Percentiles rank a stretch among this genome's conserved stretches.
Evolutionary conservation across 2,329 filamentous ascomycete genomes (phyloP).

Genomic region (Cytospora schulzeri): DNA sequence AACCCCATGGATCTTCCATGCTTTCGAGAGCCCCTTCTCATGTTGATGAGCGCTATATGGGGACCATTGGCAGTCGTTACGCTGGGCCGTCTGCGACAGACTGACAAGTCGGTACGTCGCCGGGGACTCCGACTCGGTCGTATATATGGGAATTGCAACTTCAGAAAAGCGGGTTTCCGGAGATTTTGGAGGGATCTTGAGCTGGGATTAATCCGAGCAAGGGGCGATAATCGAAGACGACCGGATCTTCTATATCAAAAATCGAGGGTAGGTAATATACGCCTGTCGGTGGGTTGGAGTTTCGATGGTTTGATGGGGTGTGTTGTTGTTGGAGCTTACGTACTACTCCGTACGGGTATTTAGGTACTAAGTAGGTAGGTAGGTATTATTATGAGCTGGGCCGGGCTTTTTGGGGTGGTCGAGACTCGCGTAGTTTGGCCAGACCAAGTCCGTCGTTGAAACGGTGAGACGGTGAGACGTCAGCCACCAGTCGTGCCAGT

Average conservation of each 20-base stretch:
- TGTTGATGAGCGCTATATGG: constrained; percentile 25
- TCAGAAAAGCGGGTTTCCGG: not conserved
- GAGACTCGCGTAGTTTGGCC: not conserved
- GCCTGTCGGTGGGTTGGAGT: constrained; percentile 16
- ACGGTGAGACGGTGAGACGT: not conserved
- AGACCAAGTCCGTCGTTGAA: not conserved
- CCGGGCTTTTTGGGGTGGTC: not conserved
- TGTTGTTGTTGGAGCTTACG: constrained; percentile 7
- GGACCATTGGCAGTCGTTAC: constrained; percentile 20
- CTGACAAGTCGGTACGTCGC: constrained; percentile 14
- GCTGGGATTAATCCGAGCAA: not conserved
- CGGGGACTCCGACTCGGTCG: constrained; percentile 8
- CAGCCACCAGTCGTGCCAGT: too few relatives aligned
- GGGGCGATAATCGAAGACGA: too few relatives aligned
- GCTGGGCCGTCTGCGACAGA: constrained; percentile 21
- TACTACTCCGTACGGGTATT: too few relatives aligned
- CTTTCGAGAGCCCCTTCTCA: constrained; percentile 35
- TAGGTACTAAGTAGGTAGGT: too few relatives aligned
- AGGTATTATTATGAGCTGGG: not conserved
- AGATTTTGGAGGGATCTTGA: not conserved
- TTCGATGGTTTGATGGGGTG: constrained; percentile 5
- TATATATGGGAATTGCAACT: constrained; percentile 9
- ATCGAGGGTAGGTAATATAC: not conserved
- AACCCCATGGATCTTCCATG: constrained; percentile 67
- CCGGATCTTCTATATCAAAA: not conserved